Conservation (phyloP, 768 basidiomycete genomes). For the Phlegmacium glaucopus region DNA sequence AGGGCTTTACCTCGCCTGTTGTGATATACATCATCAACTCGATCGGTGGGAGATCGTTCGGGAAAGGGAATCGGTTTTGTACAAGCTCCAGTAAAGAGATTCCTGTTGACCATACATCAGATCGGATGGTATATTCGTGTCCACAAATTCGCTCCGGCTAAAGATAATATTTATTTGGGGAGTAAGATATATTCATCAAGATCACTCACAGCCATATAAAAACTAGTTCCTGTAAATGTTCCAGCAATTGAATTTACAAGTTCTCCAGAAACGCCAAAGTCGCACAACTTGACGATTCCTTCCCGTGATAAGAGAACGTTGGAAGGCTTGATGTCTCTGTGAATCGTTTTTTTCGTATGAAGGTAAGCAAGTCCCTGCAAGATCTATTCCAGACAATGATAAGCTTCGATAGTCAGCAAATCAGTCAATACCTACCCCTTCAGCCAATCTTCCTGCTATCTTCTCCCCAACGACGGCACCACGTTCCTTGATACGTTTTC, state of each 20-base stretch:
- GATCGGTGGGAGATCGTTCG: constrained; percentile 87
- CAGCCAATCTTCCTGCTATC: constrained; percentile 88
- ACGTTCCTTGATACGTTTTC: constrained; percentile 76
- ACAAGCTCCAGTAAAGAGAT: constrained; percentile 93
- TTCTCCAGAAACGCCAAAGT: constrained; percentile 98
- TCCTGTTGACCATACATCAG: constrained; percentile 98
- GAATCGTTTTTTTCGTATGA: constrained; percentile 88
- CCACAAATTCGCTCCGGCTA: constrained; percentile 95
- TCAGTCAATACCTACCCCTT: constrained; percentile 62
- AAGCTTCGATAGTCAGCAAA: constrained; percentile 1
- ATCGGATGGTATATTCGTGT: constrained; percentile 87
- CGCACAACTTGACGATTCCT: constrained; percentile 88
- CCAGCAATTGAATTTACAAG: constrained; percentile 88
- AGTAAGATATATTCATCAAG: not conserved
- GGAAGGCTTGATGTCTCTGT: constrained; percentile 93
- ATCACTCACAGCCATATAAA: constrained; percentile 94
- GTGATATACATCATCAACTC: constrained; percentile 92
- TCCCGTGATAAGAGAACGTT: constrained; percentile 88
- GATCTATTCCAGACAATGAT: constrained; percentile 42
- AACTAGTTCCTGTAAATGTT: constrained; percentile 96
- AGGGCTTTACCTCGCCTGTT: constrained; percentile 57
- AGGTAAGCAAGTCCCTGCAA: constrained; percentile 93
- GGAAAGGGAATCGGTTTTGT: constrained; percentile 93
- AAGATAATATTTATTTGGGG: constrained; percentile 8
- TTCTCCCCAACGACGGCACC: constrained; percentile 80